Evolutionary conservation across 495 filamentous ascomycete species (phyloP).

Genomic region (Aspergillus carlsbadensis): DNA sequence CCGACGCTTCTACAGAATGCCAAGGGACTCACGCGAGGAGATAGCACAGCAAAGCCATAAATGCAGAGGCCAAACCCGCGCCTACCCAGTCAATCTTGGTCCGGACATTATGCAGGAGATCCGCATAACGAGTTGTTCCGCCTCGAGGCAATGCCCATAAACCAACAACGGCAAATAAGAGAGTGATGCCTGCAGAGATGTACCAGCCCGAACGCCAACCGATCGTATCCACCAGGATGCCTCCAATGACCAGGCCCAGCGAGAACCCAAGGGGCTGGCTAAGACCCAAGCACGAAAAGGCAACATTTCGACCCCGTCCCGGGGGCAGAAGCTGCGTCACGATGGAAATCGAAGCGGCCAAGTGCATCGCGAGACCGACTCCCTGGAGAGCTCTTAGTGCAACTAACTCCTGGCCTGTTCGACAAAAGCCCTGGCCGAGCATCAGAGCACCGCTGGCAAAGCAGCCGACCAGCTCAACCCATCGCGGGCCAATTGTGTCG

Average conservation of each 20-base stretch:
- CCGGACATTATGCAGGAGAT: slow-evolving; percentile 20
- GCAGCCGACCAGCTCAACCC: slow-evolving; percentile 41
- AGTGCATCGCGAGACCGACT: slow-evolving; percentile 41
- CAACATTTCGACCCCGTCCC: slow-evolving; percentile 47
- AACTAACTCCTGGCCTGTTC: slow-evolving; percentile 44
- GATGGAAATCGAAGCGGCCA: slow-evolving; percentile 49
- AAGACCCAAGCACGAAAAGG: slow-evolving; percentile 46
- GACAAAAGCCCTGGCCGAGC: slow-evolving; percentile 42
- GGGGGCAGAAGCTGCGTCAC: slow-evolving; percentile 38
- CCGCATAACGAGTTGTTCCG: neutral
- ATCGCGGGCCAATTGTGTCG: slow-evolving; percentile 46
- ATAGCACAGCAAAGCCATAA: slow-evolving; percentile 44
- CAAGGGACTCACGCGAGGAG: slow-evolving; percentile 31
- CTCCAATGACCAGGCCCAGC: slow-evolving; percentile 51
- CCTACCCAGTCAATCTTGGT: slow-evolving; percentile 51
- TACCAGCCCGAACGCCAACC: slow-evolving; percentile 53
- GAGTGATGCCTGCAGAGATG: slow-evolving; percentile 35
- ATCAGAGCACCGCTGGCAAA: slow-evolving; percentile 40
- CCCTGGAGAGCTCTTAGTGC: slow-evolving; percentile 49
- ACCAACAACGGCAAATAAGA: slow-evolving; percentile 30
- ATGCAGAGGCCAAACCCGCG: slow-evolving; percentile 33
- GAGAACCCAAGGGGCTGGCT: slow-evolving; percentile 51
- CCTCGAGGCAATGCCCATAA: neutral
- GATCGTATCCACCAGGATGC: slow-evolving; percentile 44
- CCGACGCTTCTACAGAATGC: neutral